Base-by-base conservation (phyloP, 306 rosid species). In the Castanea crenata region DNA sequence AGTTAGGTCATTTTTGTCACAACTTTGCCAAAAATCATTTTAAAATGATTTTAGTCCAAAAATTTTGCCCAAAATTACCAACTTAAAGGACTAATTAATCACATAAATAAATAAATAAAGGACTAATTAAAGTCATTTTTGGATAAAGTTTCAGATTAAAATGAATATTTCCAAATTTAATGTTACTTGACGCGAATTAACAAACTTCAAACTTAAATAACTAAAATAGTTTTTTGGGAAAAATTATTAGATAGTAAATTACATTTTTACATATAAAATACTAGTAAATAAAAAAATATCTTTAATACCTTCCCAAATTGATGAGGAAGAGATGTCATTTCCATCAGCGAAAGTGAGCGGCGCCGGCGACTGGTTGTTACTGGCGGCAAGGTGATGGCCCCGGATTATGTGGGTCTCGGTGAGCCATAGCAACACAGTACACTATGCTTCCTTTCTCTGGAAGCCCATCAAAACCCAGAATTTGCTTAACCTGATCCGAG, bases 381-480 rank as follows among this genome's bases (percentile, higher is more conserved):
- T 73, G 20, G 85, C 0, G 71, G 87, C 92, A 15, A 96, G 90
- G 5, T 74, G 85, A 11, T 97, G 96, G 11, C 92, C 93, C 5
- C 84, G 90, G 70, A 91, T 82, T 3, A 85, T n/a, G 4, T 78
- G 84, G 84, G 80, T 96, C 99, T 5, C 93, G 77, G 69, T 86
- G 87, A 6, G 89, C 87, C 96, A 95, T 86, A n/a, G 84, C 87
- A 20, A 69, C 93, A 75, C 91, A 93, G 78, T 93, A 93, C 6
- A 71, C 84, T 21, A 85, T 81, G 46, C 82, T 91, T 0, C 97
- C 93, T 71, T 90, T 88, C 71, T 81, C 85, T 4, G 98, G 98
- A 0, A 88, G 59, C 13, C 75, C 82, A 49, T 83, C 82, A 44
- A 64, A 41, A 12, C 87, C 88, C 19, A 93, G 41, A 88, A 95